Evolutionary conservation across 805 yeast genomes (phyloP), one percentile per base, ranked within the genome.

Genomic region (Candida broadrunensis): DNA sequence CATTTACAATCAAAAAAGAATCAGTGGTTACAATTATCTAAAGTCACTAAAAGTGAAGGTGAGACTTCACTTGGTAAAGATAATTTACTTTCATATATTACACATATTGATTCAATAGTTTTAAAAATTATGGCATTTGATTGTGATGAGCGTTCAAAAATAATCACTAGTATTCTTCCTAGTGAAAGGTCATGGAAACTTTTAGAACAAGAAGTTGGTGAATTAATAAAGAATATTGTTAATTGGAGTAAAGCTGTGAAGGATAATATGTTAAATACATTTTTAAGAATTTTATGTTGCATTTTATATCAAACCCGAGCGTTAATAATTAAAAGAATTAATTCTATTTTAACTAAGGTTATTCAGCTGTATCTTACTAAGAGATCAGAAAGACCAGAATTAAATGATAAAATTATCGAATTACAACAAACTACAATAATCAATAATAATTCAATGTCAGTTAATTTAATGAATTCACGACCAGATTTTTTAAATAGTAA

Each of bases 131-230:
- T 63, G 2, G 46, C 66, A 0, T 55, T 52, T 41, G 65, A 61
- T 39, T 61, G 49, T 35, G 68, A 65, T 40, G 70, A 65, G 30
- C 49, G 58, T 30, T 53, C 60, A 38, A 62, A 60, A 44, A 40
- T 51, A 9, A 42, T 57, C 2, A 46, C 54, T 36, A 52, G 48
- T 16, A 54, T 56, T 4, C 44, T 55, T 24, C 63, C 65, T 9
- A 58, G 59, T 47, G 67, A 59, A 40, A 45, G 63, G 35, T 48
- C 53, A 31, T 65, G 71, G 71, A 56, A 53, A 27, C 21, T 41
- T 7, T 39, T 57, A 18, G 52, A 56, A 35, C 42, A 44, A 26
- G 66, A 62, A 21, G 49, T 58, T 6, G 34, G 42, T 5, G 43
- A 39, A 13, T 41, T 60, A 8, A 54, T 56, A 5, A 43, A 16